These are phyloP conservation scores for Cercospora sp. DNA, from an alignment of 2,329 filamentous ascomycete species.

Conservation along the genomic window DNA sequence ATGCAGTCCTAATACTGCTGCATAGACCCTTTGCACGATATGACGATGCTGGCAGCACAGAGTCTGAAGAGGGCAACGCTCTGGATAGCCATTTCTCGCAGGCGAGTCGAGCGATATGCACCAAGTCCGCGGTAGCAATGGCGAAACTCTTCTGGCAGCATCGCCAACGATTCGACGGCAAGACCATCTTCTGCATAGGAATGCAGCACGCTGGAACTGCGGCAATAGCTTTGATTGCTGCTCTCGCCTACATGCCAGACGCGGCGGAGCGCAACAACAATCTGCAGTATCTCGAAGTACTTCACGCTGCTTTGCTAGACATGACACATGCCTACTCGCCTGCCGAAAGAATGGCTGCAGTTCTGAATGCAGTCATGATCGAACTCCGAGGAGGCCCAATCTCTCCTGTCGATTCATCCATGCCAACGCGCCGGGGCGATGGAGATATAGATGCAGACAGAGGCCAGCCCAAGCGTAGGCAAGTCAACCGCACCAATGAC, in stretches of 20 bases:
- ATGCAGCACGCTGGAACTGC: constrained; percentile 35
- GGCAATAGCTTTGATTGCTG: constrained; percentile 32
- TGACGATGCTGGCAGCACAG: constrained; percentile 22
- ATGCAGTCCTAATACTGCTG: constrained; percentile 30
- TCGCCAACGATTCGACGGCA: constrained; percentile 32
- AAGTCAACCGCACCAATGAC: constrained; percentile 17
- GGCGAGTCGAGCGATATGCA: constrained; percentile 32
- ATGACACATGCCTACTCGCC: constrained; percentile 32
- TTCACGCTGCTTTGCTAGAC: constrained; percentile 30
- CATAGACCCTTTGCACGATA: constrained; percentile 34
- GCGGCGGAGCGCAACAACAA: constrained; percentile 30
- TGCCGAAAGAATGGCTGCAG: constrained; percentile 30
- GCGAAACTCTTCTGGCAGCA: constrained; percentile 34
- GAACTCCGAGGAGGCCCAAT: constrained; percentile 31
- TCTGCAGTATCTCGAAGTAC: constrained; percentile 32
- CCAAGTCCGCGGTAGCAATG: constrained; percentile 30
- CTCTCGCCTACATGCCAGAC: constrained; percentile 31
- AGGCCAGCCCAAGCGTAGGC: constrained; percentile 25
- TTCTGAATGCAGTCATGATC: constrained; percentile 31
- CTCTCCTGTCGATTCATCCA: constrained; percentile 21
- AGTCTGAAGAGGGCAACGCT: constrained; percentile 27
- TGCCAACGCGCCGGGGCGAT: constrained; percentile 27
- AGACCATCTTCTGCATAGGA: constrained; percentile 30
- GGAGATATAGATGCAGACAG: constrained; percentile 22
- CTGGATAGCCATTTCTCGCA: constrained; percentile 32